Conservation (phyloP, 805 yeast species). For the Saturnispora galanensis region DNA sequence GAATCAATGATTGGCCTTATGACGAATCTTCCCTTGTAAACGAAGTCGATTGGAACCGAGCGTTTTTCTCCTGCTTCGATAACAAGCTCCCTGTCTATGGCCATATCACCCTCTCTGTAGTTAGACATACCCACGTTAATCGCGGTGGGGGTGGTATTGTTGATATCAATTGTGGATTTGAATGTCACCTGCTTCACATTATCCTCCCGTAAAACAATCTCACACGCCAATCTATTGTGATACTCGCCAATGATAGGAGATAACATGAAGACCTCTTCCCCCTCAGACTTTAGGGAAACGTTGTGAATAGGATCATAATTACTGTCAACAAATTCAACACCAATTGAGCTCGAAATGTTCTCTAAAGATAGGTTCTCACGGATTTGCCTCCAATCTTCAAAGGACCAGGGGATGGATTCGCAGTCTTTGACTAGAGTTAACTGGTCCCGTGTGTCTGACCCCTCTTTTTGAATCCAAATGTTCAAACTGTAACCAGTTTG, state of each 20-base stretch:
- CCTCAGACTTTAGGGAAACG: slow-evolving; percentile 69
- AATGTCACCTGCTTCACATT: slow-evolving; percentile 72
- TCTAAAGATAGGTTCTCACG: slow-evolving; percentile 72
- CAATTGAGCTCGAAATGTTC: slow-evolving; percentile 49
- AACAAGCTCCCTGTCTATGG: slow-evolving; percentile 24
- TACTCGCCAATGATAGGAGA: slow-evolving; percentile 40
- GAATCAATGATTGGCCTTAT: slow-evolving; percentile 50
- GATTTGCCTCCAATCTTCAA: slow-evolving; percentile 85
- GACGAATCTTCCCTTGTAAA: slow-evolving; percentile 45
- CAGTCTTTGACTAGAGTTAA: slow-evolving; percentile 35
- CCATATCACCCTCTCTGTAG: slow-evolving; percentile 22
- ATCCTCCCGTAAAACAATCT: slow-evolving; percentile 58
- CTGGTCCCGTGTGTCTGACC: slow-evolving; percentile 21
- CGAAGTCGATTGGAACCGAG: slow-evolving; percentile 69
- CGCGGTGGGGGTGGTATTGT: slow-evolving; percentile 56
- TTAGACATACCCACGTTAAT: slow-evolving; percentile 34
- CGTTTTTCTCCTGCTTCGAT: slow-evolving; percentile 47
- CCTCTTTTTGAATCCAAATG: slow-evolving; percentile 59
- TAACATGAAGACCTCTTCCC: slow-evolving; percentile 66
- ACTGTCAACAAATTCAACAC: slow-evolving; percentile 49
- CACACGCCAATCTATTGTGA: slow-evolving; percentile 69
- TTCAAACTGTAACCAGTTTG: slow-evolving; percentile 79
- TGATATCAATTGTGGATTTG: slow-evolving; percentile 63
- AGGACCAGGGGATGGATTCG: slow-evolving; percentile 67
- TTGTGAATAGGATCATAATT: slow-evolving; percentile 43